Base-by-base conservation (phyloP, 1,284 basidiomycete genomes). In the Ustilago hordei region DNA sequence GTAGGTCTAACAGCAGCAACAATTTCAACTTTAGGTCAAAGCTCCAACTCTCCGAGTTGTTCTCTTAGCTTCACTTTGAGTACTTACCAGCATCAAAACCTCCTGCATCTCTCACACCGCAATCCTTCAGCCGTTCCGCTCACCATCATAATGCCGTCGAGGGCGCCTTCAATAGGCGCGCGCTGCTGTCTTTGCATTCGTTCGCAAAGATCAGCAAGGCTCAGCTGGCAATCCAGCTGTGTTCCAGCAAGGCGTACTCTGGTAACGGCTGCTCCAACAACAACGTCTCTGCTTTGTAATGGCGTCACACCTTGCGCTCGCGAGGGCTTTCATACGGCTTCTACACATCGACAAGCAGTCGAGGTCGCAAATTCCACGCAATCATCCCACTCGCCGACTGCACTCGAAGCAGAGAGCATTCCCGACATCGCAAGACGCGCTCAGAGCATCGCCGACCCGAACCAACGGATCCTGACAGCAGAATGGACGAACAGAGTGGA, bases 401-500 rank as follows among this genome's bases (percentile, higher is more conserved):
- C 54, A 4, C 2, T 23, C 2, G 36, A 15, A 11, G 23, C 57
- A 12, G 50, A 50, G 9, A 19, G 31, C 23, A 58, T 68, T 8
- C n/a, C 53, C 48, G 48, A 61, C 28, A 57, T 61, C 23, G 58
- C 52, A 36, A 58, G 36, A 28, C 54, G 55, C 17, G 62, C 65
- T 31, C 70, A 61, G 34, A 53, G 50, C 61, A 48, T 68, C n/a
- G 55, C 58, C 39, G 55, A 61, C 17, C 61, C 70, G 12, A 39
- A 15, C n/a, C 17, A 23, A 7, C 61, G 47, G 31, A 38, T 56
- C 1, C 36, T 73, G 7, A 41, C 57, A 8, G 32, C 54, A 45
- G 55, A 57, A 68, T 73, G 70, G 70, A 45, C 23, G 28, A 47
- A 50, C 17, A 47, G 70, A 31, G 55, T 68, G 12, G 58, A 68